Percentiles rank a stretch among this genome's conserved stretches.
These are phyloP conservation scores for Vaccinium corymbosum DNA, from an alignment of 148 eudicot species.

Conservation along the genomic window DNA sequence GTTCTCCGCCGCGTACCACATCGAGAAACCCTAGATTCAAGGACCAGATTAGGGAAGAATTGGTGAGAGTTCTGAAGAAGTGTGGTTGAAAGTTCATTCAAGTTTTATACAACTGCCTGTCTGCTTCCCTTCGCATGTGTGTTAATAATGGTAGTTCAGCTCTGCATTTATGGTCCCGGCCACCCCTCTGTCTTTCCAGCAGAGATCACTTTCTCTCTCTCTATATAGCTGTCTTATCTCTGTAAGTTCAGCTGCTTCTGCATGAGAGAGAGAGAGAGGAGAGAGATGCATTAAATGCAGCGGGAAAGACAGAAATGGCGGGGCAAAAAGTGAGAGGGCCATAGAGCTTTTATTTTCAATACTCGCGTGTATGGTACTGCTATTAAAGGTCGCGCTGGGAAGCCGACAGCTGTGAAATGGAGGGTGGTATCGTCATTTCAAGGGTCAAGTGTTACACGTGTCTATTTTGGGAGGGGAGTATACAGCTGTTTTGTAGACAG, in stretches of 20 bases:
- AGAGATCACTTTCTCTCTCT: not conserved
- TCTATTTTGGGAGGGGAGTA: too few relatives aligned
- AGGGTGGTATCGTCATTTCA: not conserved
- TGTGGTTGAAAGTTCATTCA: not conserved
- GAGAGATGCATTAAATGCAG: conserved; percentile 13
- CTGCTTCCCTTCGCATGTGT: not conserved
- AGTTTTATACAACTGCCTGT: not conserved
- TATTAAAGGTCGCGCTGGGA: not conserved
- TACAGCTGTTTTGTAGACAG: not conserved
- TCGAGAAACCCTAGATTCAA: conserved; percentile 17
- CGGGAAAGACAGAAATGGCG: conserved; percentile 28
- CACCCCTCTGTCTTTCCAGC: not conserved
- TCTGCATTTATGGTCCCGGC: conserved; percentile 23
- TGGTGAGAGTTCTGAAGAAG: not conserved
- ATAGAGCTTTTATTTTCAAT: not conserved
- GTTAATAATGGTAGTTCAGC: conserved; percentile 21
- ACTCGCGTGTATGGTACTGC: not conserved
- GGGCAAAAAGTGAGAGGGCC: not conserved
- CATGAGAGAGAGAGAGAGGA: not conserved
- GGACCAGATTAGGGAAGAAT: not conserved
- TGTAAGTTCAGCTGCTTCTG: not conserved
- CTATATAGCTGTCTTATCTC: not conserved
- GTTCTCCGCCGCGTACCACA: conserved; percentile 85
- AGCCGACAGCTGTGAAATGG: not conserved
- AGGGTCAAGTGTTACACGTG: not conserved